Evolutionary conservation across 2,329 filamentous ascomycete genomes (phyloP), one percentile per base, ranked within the genome.

Genomic region (Cephalotrichum gorgonifer): DNA sequence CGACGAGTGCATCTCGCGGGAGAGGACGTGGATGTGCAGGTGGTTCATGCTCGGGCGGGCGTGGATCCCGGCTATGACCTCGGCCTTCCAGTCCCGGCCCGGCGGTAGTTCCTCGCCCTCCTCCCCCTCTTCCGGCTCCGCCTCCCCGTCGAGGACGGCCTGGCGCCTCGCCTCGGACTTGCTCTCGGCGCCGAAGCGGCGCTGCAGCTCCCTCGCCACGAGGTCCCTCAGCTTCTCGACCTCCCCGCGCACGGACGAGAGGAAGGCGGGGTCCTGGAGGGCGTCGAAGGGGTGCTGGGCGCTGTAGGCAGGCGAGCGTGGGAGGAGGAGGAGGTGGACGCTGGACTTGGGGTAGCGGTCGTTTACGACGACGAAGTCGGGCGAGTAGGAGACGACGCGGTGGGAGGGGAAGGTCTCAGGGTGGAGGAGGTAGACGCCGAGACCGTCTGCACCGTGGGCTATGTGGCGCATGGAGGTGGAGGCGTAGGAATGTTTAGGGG

Each of bases 11-110:
- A 87, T 84, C 62, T 98, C 93, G 17, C 79, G 72, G 35, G 86
- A 88, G 50, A 97, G 67, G 27, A 97, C 80, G 64, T 98, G 93
- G 4, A 97, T 74, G 65, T 98, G 93, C 49, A 97, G 62, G 63
- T 97, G 88, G 54, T 79, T 83, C 93, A 98, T 97, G 50, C 85
- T 90, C 3, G 93, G 93, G 56, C 84, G 80, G 3, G 88, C 85
- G 67, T 98, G 93, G 7, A 95, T 77, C 14, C 93, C 93, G 20
- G 82, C 76, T 45, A 79, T 76, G 44, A 97, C 75, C 25, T 93
- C 88, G 12, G 70, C 68, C 38, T 71, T 66, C 87, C 89, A 97
- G 66, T 96, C 82, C 23, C 91, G 75, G 0, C 89, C 90, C 0
- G 60, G 54, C 0, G 89, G 89, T 8, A 90, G 67, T 41, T 71